Conservation (phyloP, 768 basidiomycete genomes). For the Tremella yokohamensis region DNA sequence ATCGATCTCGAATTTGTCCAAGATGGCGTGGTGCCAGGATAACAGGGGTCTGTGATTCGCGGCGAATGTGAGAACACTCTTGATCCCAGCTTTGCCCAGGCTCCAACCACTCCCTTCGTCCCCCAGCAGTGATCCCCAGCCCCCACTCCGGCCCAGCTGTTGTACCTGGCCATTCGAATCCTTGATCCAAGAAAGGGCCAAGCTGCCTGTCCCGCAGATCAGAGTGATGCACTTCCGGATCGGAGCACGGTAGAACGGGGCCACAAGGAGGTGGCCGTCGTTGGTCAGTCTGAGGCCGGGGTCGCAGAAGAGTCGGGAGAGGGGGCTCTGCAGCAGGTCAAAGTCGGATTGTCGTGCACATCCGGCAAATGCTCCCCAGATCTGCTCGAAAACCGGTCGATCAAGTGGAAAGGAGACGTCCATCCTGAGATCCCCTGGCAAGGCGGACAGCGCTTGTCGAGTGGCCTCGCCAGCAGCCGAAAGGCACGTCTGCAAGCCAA, state of each 20-base stretch:
- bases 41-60: conserved; percentile 5
- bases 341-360: conserved; percentile 1
- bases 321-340: not conserved
- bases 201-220: conserved; percentile 9
- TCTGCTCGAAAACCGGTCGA: not conserved
- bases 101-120: conserved; percentile 14
- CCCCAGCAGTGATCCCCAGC: conserved; percentile 8
- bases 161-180: not conserved
- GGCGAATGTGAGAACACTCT: conserved; percentile 4
- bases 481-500: no score
- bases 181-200: conserved; percentile 1
- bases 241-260: not conserved
- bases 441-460: no score
- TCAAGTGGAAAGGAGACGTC: not conserved
- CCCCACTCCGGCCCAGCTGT: conserved; percentile 3
- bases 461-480: no score
- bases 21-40: not conserved
- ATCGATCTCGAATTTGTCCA: not conserved
- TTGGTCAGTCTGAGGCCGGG: not conserved
- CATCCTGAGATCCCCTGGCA: no score
- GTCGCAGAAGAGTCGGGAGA: conserved; percentile 1
- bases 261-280: conserved; percentile 4
- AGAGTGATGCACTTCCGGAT: not conserved
- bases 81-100: conserved; percentile 10
- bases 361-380: not conserved